Base-by-base conservation (phyloP, 1,284 basidiomycete species). In the Ceratobasidium sp. region DNA sequence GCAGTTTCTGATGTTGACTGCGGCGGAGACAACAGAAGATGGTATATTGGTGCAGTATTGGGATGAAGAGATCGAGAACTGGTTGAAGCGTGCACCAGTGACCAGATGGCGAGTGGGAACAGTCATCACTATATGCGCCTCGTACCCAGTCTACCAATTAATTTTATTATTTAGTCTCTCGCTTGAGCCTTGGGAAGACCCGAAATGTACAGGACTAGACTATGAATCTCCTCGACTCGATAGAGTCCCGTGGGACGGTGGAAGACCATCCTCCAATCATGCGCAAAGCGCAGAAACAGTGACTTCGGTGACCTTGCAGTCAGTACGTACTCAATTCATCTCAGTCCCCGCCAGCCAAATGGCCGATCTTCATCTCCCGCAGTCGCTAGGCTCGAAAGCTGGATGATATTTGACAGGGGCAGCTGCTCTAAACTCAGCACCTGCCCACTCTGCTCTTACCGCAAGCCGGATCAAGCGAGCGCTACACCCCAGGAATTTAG, bases 361-460 rank as follows among this genome's bases (percentile, higher is more conserved):
- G n/a, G n/a, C n/a, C n/a, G n/a, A n/a, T n/a, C n/a, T n/a, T n/a
- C n/a, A n/a, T n/a, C n/a, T n/a, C n/a, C n/a, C n/a, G n/a, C n/a
- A n/a, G n/a, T n/a, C n/a, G n/a, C n/a, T n/a, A n/a, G n/a, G n/a
- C n/a, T n/a, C n/a, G n/a, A n/a, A n/a, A n/a, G n/a, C n/a, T n/a
- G n/a, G n/a, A n/a, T n/a, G n/a, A n/a, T n/a, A n/a, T n/a, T n/a
- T n/a, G n/a, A n/a, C n/a, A n/a, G n/a, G n/a, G n/a, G n/a, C n/a
- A n/a, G n/a, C 43, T 54, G 56, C 24, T 56, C 68, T 13, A 56
- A 71, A 24, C 56, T 71, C 24, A 56, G 68, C 29, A 71, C 68
- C 16, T 39, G 56, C 1, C 68, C 56, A 3, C 6, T 69, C n/a
- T 69, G 43, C 53, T 56, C 61, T 41, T 58, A 46, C 54, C 56